Evolutionary conservation across 208 protist genomes (phyloP), one percentile per base, ranked within the genome.

Genomic region (Angomonas deanei): DNA sequence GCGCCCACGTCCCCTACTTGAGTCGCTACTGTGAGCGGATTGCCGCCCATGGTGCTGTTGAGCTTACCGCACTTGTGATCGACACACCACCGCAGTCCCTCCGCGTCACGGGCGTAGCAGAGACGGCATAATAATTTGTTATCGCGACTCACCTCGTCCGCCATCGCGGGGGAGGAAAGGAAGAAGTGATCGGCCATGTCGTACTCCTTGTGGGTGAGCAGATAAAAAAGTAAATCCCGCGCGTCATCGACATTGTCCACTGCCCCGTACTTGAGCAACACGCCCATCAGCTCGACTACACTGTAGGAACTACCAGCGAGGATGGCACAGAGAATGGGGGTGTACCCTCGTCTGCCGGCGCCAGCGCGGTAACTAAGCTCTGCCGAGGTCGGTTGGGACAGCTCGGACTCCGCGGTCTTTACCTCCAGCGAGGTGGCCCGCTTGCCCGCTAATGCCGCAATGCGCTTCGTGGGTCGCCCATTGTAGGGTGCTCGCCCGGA

Each of bases 61-160:
- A 82, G 38, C 32, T 70, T 56, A 53, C 81, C 76, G 56, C 55
- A 70, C 26, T 68, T 59, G 33, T 57, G 70, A 57, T 84, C 80
- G 2, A 84, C 48, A 33, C 84, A 92, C 84, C 84, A 92, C 26
- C 81, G 74, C 50, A 89, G 62, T 57, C 49, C 78, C 63, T 58
- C 30, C 6, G 13, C 17, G 13, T 38, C 8, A 38, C 33, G 27
- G 13, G 60, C 30, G 6, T 55, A 47, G 55, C 72, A 80, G 42
- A 84, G 66, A 1, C 78, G 75, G 62, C 71, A 82, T 33, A 87
- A 63, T 0, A 91, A 75, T 27, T 65, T 50, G 57, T 87, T 87
- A 52, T 84, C 66, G 23, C 55, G 17, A 13, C 55, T 36, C 55
- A 76, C 55, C 65, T 64, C 63, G 49, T 67, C 64, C 32, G 56